Base-by-base conservation (phyloP, 257 asterid species). In the Marsdenia floribunda region DNA sequence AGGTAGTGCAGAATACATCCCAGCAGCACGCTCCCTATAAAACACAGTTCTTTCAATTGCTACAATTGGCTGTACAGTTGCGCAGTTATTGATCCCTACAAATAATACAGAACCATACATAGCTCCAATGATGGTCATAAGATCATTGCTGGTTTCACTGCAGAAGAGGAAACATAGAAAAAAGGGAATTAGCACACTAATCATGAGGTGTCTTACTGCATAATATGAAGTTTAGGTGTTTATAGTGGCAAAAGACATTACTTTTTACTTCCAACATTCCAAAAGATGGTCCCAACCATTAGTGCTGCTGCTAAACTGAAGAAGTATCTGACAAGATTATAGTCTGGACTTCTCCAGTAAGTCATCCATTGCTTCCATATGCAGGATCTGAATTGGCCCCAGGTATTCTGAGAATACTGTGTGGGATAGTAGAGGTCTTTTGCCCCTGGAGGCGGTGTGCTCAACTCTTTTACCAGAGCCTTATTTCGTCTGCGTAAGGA, bases 281-380 rank as follows among this genome's bases (percentile, higher is more conserved):
- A 88, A 76, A 93, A 93, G 12, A 93, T 72, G 0, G 97, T 85
- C n/a, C 98, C 97, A 12, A 90, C 81, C 55, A 93, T 65, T 49
- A 91, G 91, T 4, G 98, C 96, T 54, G 90, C 88, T 29, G 83
- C 86, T 67, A 91, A 71, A 33, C 90, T 90, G 90, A 86, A 88
- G 85, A 88, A 87, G 81, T 75, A 83, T 73, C 98, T 74, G 3
- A 91, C 98, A 61, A 90, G 96, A 77, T 91, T 93, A 80, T 93
- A 91, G 72, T 91, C 95, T 1, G 98, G 96, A 70, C 97, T 93
- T 85, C 97, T 81, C 97, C 96, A 91, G 29, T 91, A 90, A 75
- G 96, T 88, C 89, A 89, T 85, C 94, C 96, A 87, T 76, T 91
- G 96, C 64, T 93, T 93, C 97, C 88, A 90, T 1, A 93, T 73